phyloP scores from a whole-genome alignment of 2,329 filamentous ascomycete genomes.

The Colletotrichum melonis region DNA sequence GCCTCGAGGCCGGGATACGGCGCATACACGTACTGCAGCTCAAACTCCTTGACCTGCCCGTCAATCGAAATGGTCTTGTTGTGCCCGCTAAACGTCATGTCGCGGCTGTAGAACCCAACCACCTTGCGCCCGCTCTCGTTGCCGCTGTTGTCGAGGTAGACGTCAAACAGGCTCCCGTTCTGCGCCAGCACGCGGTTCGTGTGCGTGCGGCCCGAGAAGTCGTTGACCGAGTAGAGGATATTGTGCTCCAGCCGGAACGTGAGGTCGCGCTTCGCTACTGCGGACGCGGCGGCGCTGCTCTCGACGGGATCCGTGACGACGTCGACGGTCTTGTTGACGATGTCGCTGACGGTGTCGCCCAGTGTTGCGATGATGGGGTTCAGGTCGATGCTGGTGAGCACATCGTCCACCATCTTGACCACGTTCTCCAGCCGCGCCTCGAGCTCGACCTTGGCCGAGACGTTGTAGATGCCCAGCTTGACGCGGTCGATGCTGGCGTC shows the following conservation, averaged over 20 bases:
- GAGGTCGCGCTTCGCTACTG: conserved; percentile 40
- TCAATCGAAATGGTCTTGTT: conserved; percentile 58
- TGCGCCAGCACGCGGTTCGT: conserved; percentile 68
- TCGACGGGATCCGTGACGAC: conserved; percentile 34
- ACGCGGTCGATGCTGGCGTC: conserved; percentile 69
- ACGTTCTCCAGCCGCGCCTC: conserved; percentile 71
- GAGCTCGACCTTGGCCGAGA: conserved; percentile 67
- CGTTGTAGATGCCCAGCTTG: conserved; percentile 66
- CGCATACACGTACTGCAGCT: conserved; percentile 64
- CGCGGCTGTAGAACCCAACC: conserved; percentile 60
- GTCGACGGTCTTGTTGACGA: conserved; percentile 51
- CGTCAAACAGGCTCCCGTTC: conserved; percentile 65
- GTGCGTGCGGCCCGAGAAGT: conserved; percentile 66
- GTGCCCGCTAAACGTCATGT: conserved; percentile 67
- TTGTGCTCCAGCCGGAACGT: conserved; percentile 64
- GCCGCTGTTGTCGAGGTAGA: conserved; percentile 65
- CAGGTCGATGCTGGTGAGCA: conserved; percentile 68
- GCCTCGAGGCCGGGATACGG: conserved; percentile 61
- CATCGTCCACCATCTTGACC: conserved; percentile 68
- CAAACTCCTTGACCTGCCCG: conserved; percentile 56
- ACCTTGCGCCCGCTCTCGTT: conserved; percentile 52
- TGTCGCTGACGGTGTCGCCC: conserved; percentile 58
- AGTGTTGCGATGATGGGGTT: conserved; percentile 70
- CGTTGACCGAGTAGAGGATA: conserved; percentile 70
- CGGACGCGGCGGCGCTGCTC: conserved; percentile 14